Conservation (phyloP, 352 stramenopile genomes). For the Globisporangium rhizosaccharum region DNA sequence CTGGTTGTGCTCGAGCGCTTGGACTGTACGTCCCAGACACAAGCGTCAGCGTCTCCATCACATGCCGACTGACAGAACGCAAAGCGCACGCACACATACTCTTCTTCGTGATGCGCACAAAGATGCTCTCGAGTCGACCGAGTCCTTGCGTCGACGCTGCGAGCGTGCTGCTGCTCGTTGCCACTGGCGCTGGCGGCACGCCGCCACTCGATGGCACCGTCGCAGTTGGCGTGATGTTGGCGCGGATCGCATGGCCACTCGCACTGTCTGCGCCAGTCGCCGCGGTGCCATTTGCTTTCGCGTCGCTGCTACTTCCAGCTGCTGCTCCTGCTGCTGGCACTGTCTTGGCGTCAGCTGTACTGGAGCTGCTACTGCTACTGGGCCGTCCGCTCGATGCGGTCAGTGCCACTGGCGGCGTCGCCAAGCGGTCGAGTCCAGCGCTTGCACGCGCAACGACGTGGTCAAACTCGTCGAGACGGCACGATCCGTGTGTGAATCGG, state of each 20-base stretch:
- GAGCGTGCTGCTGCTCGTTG: neutral
- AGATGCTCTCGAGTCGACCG: constrained; percentile 75
- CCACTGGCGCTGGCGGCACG: neutral
- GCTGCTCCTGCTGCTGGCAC: neutral
- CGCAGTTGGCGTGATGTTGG: neutral
- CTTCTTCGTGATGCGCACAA: constrained; percentile 82
- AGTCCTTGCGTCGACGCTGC: constrained; percentile 36
- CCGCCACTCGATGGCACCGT: neutral
- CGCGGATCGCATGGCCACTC: neutral
- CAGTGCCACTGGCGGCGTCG: too few relatives aligned
- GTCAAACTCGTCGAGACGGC: neutral
- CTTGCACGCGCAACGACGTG: neutral
- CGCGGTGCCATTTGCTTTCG: neutral
- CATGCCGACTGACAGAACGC: neutral
- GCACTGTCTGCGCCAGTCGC: neutral
- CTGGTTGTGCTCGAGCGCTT: constrained; percentile 69
- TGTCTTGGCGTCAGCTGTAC: too few relatives aligned
- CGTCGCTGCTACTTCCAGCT: neutral
- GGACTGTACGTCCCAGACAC: constrained; percentile 31
- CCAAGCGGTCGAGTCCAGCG: too few relatives aligned
- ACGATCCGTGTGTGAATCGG: neutral
- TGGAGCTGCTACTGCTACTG: too few relatives aligned
- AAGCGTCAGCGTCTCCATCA: neutral
- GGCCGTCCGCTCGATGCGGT: too few relatives aligned
- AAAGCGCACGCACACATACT: constrained; percentile 27